phyloP scores from a whole-genome alignment of 371 early-diverging fungal species.

The Capillidium rhysosporum region DNA sequence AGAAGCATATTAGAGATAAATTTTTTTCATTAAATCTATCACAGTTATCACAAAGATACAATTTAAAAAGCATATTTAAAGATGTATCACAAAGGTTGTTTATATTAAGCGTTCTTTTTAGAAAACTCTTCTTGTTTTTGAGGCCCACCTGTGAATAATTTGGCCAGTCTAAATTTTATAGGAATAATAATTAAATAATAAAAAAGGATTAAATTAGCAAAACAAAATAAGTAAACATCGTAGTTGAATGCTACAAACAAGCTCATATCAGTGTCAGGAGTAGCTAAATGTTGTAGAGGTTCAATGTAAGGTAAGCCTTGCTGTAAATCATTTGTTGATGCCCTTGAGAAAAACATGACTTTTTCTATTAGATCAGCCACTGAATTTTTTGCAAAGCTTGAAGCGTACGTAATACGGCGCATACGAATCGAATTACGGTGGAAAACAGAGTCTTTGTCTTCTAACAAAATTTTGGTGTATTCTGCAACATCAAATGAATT shows the following conservation, averaged over 20 bases:
- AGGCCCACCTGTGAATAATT: too few species aligned
- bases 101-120: too few species aligned
- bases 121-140: too few species aligned
- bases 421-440: background rate
- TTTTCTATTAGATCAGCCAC: background rate
- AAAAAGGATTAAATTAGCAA: background rate
- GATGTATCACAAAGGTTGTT: too few species aligned
- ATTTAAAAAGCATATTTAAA: too few species aligned
- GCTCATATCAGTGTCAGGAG: background rate
- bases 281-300: background rate
- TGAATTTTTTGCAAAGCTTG: background rate
- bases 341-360: background rate
- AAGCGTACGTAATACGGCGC: background rate
- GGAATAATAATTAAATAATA: too few species aligned
- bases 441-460: background rate
- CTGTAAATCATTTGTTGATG: background rate
- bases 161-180: too few species aligned
- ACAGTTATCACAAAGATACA: too few species aligned
- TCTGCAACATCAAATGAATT: background rate
- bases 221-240: background rate
- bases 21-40: too few species aligned
- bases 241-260: background rate
- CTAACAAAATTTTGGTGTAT: background rate
- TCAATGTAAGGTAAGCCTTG: too few species aligned
- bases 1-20: too few species aligned